Evolutionary conservation across 305 asterid species (phyloP), one percentile per base, ranked within the genome.

Genomic region (Andrographis paniculata): DNA sequence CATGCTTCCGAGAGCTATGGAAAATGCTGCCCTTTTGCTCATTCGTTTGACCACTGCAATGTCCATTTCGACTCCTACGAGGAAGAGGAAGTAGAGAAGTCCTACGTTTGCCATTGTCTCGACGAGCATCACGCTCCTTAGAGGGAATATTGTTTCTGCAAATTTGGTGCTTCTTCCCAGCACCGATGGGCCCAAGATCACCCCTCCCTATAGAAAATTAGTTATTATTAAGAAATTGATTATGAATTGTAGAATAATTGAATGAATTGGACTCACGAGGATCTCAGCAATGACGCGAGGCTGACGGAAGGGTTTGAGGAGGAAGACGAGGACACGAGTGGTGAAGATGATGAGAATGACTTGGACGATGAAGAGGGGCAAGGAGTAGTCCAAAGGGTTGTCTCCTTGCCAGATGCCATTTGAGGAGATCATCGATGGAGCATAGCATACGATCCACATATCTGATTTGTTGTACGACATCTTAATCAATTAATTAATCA

Each of bases 231-330:
- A n/a, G n/a, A n/a, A n/a, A n/a, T n/a, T n/a, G n/a, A n/a, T n/a
- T n/a, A n/a, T n/a, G n/a, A n/a, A 45, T 46, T 22, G 1, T 14
- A 45, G 4, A 45, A 21, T 4, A 19, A 45, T 45, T 45, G 6
- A 22, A 3, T 24, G 30, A 24, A 24, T 3, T 3, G 8, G 18
- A 33, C 60, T 11, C 64, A 76, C 80, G 0, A 69, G 20, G 0
- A 76, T 72, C 37, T 76, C 80, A 1, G 80, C 69, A 19, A 82
- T 43, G 50, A 79, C 89, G 57, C 54, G 63, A 42, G 94, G 94
- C 57, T 82, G 91, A 4, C 75, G 77, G 48, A 83, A 66, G 48
- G 87, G 94, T 50, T 70, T 79, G 71, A 83, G 53, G 22, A 79
- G 49, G 62, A 69, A 58, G 41, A 76, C 71, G 39, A 83, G 69